Evolutionary conservation across 2,329 filamentous ascomycete genomes (phyloP).

Genomic region (Conoideocrella luteorostrata): DNA sequence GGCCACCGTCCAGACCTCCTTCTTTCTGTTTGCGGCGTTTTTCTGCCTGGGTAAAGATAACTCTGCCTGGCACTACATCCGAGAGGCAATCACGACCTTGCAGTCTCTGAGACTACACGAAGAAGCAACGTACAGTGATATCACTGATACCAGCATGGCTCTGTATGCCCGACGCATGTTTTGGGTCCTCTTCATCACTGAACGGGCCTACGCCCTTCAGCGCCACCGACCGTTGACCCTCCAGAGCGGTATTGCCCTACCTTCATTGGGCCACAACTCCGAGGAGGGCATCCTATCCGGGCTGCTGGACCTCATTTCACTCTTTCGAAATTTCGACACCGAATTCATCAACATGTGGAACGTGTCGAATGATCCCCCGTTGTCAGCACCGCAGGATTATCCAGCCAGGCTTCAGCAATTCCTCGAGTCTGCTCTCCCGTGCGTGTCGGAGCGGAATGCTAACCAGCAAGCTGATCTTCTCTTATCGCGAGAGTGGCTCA

Average conservation of each 20-base stretch:
- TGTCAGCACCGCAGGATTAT: constrained; percentile 1
- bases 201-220: constrained; percentile 25
- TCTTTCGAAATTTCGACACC: constrained; percentile 20
- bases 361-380: constrained; percentile 3
- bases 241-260: constrained; percentile 17
- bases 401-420: constrained; percentile 10
- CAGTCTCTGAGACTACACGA: constrained; percentile 23
- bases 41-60: constrained; percentile 26
- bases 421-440: constrained; percentile 9
- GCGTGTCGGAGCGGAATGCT: constrained; percentile 10
- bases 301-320: constrained; percentile 23
- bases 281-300: constrained; percentile 23
- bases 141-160: constrained; percentile 3
- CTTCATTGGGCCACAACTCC: constrained; percentile 11
- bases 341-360: constrained; percentile 24
- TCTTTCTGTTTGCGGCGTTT: constrained; percentile 24
- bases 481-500: constrained; percentile 21
- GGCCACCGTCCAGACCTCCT: constrained; percentile 23
- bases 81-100: constrained; percentile 22
- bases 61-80: constrained; percentile 25
- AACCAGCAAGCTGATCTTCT: constrained; percentile 20
- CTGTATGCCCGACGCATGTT: constrained; percentile 20
- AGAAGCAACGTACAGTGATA: constrained; percentile 16
- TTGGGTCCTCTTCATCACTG: constrained; percentile 26
- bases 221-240: constrained; percentile 23